phyloP scores from a whole-genome alignment of 768 basidiomycete genomes.

The Mycena belliarum region DNA sequence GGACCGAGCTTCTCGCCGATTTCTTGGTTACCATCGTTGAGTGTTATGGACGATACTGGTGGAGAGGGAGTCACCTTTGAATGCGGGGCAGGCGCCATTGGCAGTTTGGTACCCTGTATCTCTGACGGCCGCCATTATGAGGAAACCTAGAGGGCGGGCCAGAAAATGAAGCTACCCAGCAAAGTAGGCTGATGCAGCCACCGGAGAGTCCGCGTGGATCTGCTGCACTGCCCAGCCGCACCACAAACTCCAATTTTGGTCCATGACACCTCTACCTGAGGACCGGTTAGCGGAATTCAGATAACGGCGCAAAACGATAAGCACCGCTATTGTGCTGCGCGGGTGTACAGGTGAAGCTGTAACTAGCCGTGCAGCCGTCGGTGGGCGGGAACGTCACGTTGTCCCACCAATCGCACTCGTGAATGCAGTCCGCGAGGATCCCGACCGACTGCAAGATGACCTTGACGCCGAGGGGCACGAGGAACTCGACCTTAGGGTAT shows the following conservation, averaged over 20 bases:
- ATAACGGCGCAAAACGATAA: not conserved
- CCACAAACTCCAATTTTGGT: constrained; percentile 39
- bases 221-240: constrained; percentile 41
- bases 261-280: constrained; percentile 35
- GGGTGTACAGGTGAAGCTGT: constrained; percentile 36
- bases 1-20: constrained; percentile 41
- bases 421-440: constrained; percentile 31
- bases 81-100: constrained; percentile 36
- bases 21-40: constrained; percentile 24
- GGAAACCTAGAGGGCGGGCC: not conserved
- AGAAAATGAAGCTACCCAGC: constrained; percentile 7
- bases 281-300: not conserved
- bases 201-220: constrained; percentile 2
- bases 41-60: not conserved
- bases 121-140: constrained; percentile 31
- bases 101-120: constrained; percentile 41
- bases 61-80: constrained; percentile 28
- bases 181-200: constrained; percentile 4
- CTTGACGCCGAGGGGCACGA: constrained; percentile 40
- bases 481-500: constrained; percentile 30
- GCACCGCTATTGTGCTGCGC: constrained; percentile 45
- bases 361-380: constrained; percentile 3
- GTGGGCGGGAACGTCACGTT: constrained; percentile 21
- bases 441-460: constrained; percentile 25
- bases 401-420: constrained; percentile 47